Base-by-base conservation (phyloP, 164 flowering plant genomes). In the Stephania yunnanensis region DNA sequence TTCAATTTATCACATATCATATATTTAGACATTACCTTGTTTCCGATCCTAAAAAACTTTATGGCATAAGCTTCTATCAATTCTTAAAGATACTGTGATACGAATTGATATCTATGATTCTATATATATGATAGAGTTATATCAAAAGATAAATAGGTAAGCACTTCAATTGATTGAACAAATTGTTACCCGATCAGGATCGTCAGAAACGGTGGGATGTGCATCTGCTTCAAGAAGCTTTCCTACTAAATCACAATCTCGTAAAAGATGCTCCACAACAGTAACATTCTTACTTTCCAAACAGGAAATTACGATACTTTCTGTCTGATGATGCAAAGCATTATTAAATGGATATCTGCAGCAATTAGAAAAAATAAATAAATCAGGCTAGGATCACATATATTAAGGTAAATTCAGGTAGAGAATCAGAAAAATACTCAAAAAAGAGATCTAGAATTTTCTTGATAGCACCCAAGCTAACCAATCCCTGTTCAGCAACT, bases 281-380 rank as follows among this genome's bases (percentile, higher is more conserved):
- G 76, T 75, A 75, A 44, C 75, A 80, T 77, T 91, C 77, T 83
- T 88, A 83, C 95, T 91, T 73, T 95, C 97, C 85, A 95, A 84
- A 86, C 98, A 95, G 63, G 99, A 92, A 36, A 78, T 31, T 79
- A 93, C 81, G 10, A 93, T 89, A 84, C 91, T 95, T 85, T 95
- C 99, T 19, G 88, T 91, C 81, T 91, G 96, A 83, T 95, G 98
- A 83, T 95, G 99, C 83, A 95, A 83, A 5, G 90, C 87, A 79
- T 88, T 95, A 76, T 95, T 89, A 85, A 84, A 95, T 12, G 99
- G 99, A 75, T 91, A 95, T 88, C 99, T 95, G 86, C 83, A 89
- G 36, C 52, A 73, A 67, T 75, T 55, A 67, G 36, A 67, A 45
- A 11, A 77, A 36, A 36, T 36, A 36, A 12, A 36, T 30, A 71